Conservation (phyloP, 805 yeast genomes). For the Saccharomycopsis sp. region DNA sequence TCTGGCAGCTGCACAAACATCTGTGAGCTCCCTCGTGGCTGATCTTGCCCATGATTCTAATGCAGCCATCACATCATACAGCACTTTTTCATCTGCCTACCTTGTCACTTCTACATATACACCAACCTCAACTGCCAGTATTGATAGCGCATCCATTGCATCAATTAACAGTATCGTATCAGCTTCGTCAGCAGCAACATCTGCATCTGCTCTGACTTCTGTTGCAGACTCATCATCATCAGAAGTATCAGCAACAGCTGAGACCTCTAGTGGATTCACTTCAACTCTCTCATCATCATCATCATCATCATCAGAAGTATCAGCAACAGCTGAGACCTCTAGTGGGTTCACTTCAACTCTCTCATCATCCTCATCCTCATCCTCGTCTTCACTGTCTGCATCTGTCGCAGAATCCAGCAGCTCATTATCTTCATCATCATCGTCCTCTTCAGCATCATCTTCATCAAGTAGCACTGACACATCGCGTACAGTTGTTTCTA, state of each 20-base stretch:
- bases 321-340: not conserved
- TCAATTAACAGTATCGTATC: constrained; percentile 23
- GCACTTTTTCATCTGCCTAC: constrained; percentile 25
- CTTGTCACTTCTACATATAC: constrained; percentile 24
- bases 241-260: constrained; percentile 16
- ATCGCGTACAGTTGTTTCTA: constrained; percentile 27
- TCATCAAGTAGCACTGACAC: constrained; percentile 30
- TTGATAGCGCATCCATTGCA: not conserved
- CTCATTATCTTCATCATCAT: not conserved
- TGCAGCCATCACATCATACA: constrained; percentile 31
- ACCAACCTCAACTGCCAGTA: constrained; percentile 20
- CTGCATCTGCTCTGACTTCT: constrained; percentile 1
- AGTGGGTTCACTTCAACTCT: not conserved
- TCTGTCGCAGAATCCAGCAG: not conserved
- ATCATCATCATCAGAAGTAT: constrained; percentile 23
- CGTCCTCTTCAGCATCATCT: constrained; percentile 23
- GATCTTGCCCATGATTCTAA: constrained; percentile 26
- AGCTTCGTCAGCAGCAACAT: constrained; percentile 22
- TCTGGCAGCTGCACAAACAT: constrained; percentile 29
- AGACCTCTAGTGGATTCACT: constrained; percentile 25
- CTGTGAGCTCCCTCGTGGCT: constrained; percentile 6
- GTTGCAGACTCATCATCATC: constrained; percentile 11
- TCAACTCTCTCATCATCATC: constrained; percentile 25
- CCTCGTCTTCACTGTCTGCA: not conserved
- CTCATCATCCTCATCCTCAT: constrained; percentile 9